Evolutionary conservation across 331 rosid species (phyloP).

Genomic region (Pyrus hybrid): DNA sequence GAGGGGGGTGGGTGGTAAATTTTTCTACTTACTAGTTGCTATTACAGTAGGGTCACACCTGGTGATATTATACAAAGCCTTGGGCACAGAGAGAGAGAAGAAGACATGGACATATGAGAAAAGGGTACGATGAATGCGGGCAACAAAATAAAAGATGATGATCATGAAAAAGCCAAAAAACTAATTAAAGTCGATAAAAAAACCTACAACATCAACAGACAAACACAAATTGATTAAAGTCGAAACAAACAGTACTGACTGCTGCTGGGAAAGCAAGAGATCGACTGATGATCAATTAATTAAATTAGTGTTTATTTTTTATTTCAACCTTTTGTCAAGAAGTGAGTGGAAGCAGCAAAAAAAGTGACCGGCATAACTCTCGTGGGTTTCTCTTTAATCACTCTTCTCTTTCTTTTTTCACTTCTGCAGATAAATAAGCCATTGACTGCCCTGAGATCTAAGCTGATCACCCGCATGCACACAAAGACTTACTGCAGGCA

Average conservation of each 20-base stretch:
- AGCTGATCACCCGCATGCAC: too few relatives aligned
- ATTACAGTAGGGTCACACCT: neutral
- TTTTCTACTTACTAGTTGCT: too few relatives aligned
- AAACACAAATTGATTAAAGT: slow-evolving; percentile 34
- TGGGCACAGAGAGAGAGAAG: neutral
- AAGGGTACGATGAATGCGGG: slow-evolving; percentile 78
- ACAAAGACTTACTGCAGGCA: too few relatives aligned
- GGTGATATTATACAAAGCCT: neutral
- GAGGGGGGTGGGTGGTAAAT: too few relatives aligned
- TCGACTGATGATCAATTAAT: neutral
- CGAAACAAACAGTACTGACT: neutral
- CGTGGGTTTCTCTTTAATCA: neutral
- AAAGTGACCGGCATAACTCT: slow-evolving; percentile 28
- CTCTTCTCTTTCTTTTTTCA: neutral
- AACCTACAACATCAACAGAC: slow-evolving; percentile 22
- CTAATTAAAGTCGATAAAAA: slow-evolving; percentile 4
- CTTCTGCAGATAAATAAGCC: neutral
- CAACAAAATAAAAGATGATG: slow-evolving; percentile 33
- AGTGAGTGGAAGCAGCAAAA: slow-evolving; percentile 14
- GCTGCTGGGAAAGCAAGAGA: too few relatives aligned
- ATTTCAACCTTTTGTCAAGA: slow-evolving; percentile 11
- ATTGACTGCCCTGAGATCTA: neutral
- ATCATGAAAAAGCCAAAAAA: slow-evolving; percentile 13
- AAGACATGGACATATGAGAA: slow-evolving; percentile 50
- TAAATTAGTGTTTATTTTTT: neutral